Evolutionary conservation across 2,329 filamentous ascomycete genomes (phyloP).

Genomic region (Byssochlamys sp.): DNA sequence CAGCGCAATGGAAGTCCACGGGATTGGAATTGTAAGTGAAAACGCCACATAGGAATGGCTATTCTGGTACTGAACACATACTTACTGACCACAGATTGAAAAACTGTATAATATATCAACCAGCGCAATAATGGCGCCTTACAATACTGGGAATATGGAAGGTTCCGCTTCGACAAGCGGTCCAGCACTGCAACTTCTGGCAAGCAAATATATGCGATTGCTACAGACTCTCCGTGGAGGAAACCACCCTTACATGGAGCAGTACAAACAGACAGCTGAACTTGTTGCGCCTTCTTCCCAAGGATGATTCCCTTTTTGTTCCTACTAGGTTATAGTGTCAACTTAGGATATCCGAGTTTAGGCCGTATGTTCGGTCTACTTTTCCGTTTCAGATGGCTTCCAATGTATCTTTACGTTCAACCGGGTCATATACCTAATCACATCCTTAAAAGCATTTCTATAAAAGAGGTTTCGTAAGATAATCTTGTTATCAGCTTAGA

Average conservation of each 20-base stretch:
- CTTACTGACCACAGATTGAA: constrained; percentile 19
- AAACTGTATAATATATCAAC: constrained; percentile 32
- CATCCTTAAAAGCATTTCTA: too few species aligned
- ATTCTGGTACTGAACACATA: not conserved
- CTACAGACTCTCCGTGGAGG: constrained; percentile 26
- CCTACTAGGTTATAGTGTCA: too few species aligned
- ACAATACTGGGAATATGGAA: constrained; percentile 3
- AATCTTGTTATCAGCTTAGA: too few species aligned
- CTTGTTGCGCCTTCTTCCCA: not conserved
- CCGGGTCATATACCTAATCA: too few species aligned
- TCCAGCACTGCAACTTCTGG: constrained; percentile 13
- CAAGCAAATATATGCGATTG: constrained; percentile 23
- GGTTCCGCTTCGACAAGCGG: constrained; percentile 10
- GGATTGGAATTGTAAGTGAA: constrained; percentile 27
- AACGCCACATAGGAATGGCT: not conserved
- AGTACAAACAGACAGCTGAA: constrained; percentile 12
- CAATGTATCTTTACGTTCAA: too few species aligned
- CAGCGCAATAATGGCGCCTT: constrained; percentile 16
- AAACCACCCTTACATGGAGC: constrained; percentile 26
- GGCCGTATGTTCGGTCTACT: too few species aligned
- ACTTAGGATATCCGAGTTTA: too few species aligned
- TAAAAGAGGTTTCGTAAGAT: too few species aligned
- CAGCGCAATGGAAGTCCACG: constrained; percentile 35
- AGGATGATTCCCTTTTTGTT: not conserved
- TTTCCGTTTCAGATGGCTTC: too few species aligned